phyloP scores from a whole-genome alignment of 768 basidiomycete species.

The Podaxis sp. region DNA sequence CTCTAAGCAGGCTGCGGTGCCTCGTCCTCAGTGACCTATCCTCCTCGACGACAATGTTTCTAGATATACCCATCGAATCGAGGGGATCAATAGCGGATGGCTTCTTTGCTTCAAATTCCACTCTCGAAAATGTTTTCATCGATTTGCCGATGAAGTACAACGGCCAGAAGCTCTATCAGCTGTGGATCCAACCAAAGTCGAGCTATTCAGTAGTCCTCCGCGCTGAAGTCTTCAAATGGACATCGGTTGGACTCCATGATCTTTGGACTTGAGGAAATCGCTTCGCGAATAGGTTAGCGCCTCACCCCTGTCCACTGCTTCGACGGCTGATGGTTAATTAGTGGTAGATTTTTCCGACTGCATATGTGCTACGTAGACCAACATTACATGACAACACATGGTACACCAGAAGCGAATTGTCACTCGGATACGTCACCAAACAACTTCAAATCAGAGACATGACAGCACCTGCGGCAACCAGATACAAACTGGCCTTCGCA shows the following conservation, averaged over 20 bases:
- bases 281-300: not conserved
- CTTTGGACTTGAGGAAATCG: not conserved
- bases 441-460: constrained; percentile 9
- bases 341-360: no score
- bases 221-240: not conserved
- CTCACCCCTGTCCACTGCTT: no score
- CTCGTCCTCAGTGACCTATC: not conserved
- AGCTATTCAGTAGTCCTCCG: not conserved
- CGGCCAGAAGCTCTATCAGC: not conserved
- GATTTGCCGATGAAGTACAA: not conserved
- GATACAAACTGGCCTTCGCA: constrained; percentile 9
- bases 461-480: constrained; percentile 2
- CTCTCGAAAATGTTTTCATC: not conserved
- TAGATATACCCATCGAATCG: not conserved
- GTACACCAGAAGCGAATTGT: not conserved
- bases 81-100: not conserved
- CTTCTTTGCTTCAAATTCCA: not conserved
- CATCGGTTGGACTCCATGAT: no score
- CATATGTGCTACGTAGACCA: not conserved
- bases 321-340: no score
- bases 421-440: not conserved
- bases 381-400: not conserved
- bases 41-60: not conserved
- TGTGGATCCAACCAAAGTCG: not conserved
- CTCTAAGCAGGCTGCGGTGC: not conserved